Percentiles rank a stretch among this genome's conserved stretches.
Conservation (phyloP, 2,329 filamentous ascomycete genomes). For the Coniochaeta hoffmannii region DNA sequence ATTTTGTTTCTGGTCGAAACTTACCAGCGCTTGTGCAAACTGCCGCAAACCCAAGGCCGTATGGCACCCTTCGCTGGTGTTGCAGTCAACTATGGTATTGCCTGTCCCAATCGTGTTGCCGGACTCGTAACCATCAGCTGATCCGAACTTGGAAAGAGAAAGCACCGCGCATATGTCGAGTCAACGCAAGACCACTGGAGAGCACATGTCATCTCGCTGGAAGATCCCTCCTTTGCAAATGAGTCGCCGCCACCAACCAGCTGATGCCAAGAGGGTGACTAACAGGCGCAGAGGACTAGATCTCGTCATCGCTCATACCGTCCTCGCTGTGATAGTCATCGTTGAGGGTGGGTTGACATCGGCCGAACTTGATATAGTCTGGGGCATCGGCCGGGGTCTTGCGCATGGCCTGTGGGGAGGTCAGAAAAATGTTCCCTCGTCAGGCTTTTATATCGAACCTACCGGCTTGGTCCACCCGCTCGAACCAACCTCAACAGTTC, state of each 20-base stretch:
- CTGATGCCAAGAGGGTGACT: not conserved
- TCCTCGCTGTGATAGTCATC: not conserved
- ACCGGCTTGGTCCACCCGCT: conserved; percentile 14
- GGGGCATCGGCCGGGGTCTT: conserved; percentile 5
- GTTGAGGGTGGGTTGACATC: not conserved
- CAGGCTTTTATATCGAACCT: not conserved
- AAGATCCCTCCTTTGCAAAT: not conserved
- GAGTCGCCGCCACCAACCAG: not conserved
- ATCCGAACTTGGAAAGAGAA: not conserved
- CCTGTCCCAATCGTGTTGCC: not conserved
- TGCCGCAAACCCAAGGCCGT: not conserved
- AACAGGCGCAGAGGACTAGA: not conserved
- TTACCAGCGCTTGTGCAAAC: not conserved
- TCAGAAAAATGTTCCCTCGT: not conserved
- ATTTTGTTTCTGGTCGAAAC: not conserved
- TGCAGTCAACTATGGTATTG: not conserved
- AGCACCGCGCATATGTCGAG: not conserved
- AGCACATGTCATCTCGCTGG: not conserved
- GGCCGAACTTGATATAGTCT: conserved; percentile 4
- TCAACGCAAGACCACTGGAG: not conserved
- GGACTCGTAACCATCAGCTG: not conserved
- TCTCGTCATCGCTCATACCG: not conserved
- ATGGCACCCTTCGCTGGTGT: not conserved
- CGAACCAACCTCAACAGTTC: not conserved
- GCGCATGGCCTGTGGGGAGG: not conserved